Evolutionary conservation across 2,329 filamentous ascomycete species (phyloP), one percentile per base, ranked within the genome.

Genomic region (Paecilomyces dactylethromorphus): DNA sequence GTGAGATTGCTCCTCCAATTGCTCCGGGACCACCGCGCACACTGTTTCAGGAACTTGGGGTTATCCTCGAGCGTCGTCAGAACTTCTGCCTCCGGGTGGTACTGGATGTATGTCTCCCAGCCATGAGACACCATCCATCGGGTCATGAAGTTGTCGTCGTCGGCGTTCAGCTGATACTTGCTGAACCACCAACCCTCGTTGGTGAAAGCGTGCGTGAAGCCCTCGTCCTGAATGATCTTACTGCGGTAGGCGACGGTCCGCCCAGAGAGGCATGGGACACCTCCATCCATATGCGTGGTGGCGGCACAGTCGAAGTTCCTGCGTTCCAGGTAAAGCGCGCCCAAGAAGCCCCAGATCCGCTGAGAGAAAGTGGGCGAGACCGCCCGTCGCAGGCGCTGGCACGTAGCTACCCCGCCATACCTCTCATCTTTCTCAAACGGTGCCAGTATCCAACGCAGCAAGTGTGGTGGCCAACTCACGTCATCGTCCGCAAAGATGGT

Each of bases 1-100:
- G 91, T 97, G 76, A 91, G 87, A 75, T 97, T 97, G 80, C 92
- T 96, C 71, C 93, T 84, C 93, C 93, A 97, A 77, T 97, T 97
- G 81, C 92, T 97, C 69, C 93, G 87, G 51, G 94, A 92, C 93
- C 93, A 97, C 54, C 93, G 85, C 53, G 93, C 86, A 76, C 93
- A 97, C 76, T 97, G 93, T 71, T 91, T 93, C 63, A 97, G 80
- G 71, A 96, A 97, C 70, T 92, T 95, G 58, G 83, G 80, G 71
- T 92, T 89, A 72, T 93, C 90, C 75, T 97, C 93, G 49, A 97
- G 82, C 2, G 92, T 97, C 26, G 93, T 97, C 78, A 94, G 87
- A 61, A 97, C 88, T 76, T 95, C 90, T 68, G 91, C 95, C 71
- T 95, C 91, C 54, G 84, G 85, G 73, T 96, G 88, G 77, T 96